Base-by-base conservation (phyloP, 495 filamentous ascomycete species). In the Hypoxylon trugodes region DNA sequence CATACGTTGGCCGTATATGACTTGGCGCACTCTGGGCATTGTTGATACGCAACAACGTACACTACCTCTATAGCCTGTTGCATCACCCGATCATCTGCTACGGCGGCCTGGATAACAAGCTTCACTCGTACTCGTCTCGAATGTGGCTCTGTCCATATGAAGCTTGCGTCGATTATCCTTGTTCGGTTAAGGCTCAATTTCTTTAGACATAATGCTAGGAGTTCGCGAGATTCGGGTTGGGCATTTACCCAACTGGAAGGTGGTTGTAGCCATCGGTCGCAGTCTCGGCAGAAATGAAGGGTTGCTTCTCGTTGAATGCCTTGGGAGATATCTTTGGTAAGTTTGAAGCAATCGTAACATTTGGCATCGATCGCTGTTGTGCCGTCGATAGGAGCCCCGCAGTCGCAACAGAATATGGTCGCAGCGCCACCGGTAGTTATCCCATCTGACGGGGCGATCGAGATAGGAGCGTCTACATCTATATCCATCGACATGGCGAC, bases 61-160 rank as follows among this genome's bases (percentile, higher is more conserved):
- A 91, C 87, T 6, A 98, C 93, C 74, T 97, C 93, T 67, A 98
- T 96, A 33, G 87, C 89, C 71, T 98, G 95, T 74, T 98, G 94
- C 67, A 98, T 80, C 55, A 97, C 89, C 79, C 92, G 70, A 77
- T 93, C 82, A 83, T 90, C 76, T 78, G 86, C 76, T 2, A 85
- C 83, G 10, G 78, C 73, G 33, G 86, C 85, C 70, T 98, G 94
- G 13, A 98, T 85, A 0, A 92, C 96, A 69, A 98, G 90, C 77
- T 96, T 96, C 62, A 98, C 87, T 71, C 90, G 93, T 47, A 98
- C 82, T 68, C 95, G 81, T 69, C 91, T 81, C 45, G 91, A 96
- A 79, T 98, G 95, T 5, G 95, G 95, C 76, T 98, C 95, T 2
- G 95, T 98, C 95, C 95, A 98, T 64, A 97, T 91, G 72, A 98